Evolutionary conservation across 2,329 filamentous ascomycete genomes (phyloP).

Genomic region (Leptographium galeiforme): DNA sequence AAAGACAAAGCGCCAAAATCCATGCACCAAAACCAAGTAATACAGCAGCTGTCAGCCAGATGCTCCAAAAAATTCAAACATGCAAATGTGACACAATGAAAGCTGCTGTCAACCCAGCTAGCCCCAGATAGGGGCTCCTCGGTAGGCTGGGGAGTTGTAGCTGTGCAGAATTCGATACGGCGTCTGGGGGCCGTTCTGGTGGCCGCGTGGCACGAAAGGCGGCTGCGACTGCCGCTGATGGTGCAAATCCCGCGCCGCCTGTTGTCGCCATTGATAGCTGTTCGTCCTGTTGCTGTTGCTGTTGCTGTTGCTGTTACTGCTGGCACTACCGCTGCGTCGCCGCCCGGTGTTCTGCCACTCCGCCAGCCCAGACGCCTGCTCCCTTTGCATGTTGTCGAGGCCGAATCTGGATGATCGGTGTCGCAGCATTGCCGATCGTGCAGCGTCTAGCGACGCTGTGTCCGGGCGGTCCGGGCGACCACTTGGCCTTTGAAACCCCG

Average conservation of each 20-base stretch:
- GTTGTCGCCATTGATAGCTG: constrained; percentile 8
- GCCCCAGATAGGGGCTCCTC: constrained; percentile 42
- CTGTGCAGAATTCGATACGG: constrained; percentile 43
- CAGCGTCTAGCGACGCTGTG: constrained; percentile 11
- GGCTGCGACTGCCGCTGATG: constrained; percentile 20
- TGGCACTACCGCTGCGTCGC: constrained; percentile 17
- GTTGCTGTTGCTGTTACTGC: constrained; percentile 6
- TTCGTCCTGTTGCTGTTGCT: background rate
- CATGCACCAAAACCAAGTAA: too few species aligned
- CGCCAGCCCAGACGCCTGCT: too few species aligned
- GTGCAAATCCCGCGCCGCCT: constrained; percentile 19
- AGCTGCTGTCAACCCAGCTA: constrained; percentile 11
- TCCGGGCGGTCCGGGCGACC: background rate
- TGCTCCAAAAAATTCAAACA: background rate
- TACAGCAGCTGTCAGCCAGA: too few species aligned
- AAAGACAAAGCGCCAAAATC: background rate
- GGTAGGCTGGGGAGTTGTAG: constrained; percentile 45
- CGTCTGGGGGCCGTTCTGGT: constrained; percentile 19
- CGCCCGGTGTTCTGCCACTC: background rate
- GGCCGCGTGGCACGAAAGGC: constrained; percentile 19
- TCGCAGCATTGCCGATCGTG: constrained; percentile 13
- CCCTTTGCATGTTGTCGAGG: background rate
- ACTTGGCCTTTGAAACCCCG: background rate
- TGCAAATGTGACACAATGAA: background rate
- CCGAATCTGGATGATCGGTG: constrained; percentile 22